Base-by-base conservation (phyloP, 345 rosid genomes). In the Gossypium thurberi region DNA sequence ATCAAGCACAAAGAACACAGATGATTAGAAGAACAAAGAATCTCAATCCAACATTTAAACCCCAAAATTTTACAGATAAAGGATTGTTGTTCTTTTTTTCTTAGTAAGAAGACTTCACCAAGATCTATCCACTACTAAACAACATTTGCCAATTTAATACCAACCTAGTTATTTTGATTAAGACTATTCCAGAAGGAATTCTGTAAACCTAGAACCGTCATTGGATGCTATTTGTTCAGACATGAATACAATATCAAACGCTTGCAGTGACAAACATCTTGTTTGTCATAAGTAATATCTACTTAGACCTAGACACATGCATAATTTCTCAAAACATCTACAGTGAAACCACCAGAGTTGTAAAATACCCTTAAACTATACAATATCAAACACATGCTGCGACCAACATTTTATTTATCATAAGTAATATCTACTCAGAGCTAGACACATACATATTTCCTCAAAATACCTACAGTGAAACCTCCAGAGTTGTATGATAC, bases 21-120 rank as follows among this genome's bases (percentile, higher is more conserved):
- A 48, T n/a, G 2, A 46, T 46, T 46, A 46, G 50, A 20, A 53
- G 15, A 70, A n/a, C 18, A n/a, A 70, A 37, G 50, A 33, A 55
- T 37, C 42, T 65, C 18, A 55, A 33, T 28, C 73, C 18, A 52
- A 70, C 46, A 70, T 53, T 52, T 37, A 11, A 70, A 70, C 69
- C 25, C 51, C 23, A 42, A 43, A 65, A 12, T 7, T 5, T 42
- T 20, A 43, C 2, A 5, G 10, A 43, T 2, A 42, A 2, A 65
- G 21, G 10, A 10, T 2, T 2, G n/a, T 21, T 33, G 7, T 20
- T 43, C 8, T 7, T 65, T 8, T 2, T 23, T 44, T 44, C 37
- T 21, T 44, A 11, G 9, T 42, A 11, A 42, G 67, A 10, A 40
- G 48, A 65, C 51, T 42, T 65, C 33, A 47, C 14, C 70, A 47